Base-by-base conservation (phyloP, 73 alveolate genomes). In the Paraurostyla sp. region DNA sequence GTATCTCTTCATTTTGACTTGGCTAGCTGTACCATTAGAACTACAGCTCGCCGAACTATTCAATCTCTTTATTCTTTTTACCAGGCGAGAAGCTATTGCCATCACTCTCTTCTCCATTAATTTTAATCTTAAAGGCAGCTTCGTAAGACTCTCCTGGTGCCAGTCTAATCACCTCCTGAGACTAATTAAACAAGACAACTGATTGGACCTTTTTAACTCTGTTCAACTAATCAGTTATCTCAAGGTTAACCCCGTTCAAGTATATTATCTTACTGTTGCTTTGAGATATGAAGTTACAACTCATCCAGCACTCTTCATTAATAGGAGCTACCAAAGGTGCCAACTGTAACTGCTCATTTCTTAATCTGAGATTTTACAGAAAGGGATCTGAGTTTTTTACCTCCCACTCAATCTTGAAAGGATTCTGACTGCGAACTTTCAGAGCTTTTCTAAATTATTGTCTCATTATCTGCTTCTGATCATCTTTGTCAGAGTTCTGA, bases 401-500 rank as follows among this genome's bases (percentile, higher is more conserved):
- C 1, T 78, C 80, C 89, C 89, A 78, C 13, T 45, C 59, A 6
- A 78, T 50, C 68, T 78, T 78, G 40, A 78, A 54, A 0, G 89
- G 89, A 35, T 78, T 51, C 33, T 78, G 50, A 54, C 80, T 51
- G 3, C 52, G 40, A 3, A 78, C 40, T 51, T 78, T 78, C 4
- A 54, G 25, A 25, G 89, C 32, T 54, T 54, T 36, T 20, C 78
- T n/a, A 23, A 16, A 78, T n/a, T 42, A 23, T 27, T 78, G 59
- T 15, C 75, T 27, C 89, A 78, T 78, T 29, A 78, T 35, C 23
- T 50, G 78, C 42, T 78, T 78, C 50, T 51, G 23, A 30, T 78
- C 78, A 20, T 78, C 89, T 45, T 78, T 78, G 29, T 78, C 89
- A 0, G 89, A 78, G 78, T 78, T 78, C n/a, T 51, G 46, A 7